phyloP scores from a whole-genome alignment of 352 stramenopile species.

The Halophytophthora batemanensis region DNA sequence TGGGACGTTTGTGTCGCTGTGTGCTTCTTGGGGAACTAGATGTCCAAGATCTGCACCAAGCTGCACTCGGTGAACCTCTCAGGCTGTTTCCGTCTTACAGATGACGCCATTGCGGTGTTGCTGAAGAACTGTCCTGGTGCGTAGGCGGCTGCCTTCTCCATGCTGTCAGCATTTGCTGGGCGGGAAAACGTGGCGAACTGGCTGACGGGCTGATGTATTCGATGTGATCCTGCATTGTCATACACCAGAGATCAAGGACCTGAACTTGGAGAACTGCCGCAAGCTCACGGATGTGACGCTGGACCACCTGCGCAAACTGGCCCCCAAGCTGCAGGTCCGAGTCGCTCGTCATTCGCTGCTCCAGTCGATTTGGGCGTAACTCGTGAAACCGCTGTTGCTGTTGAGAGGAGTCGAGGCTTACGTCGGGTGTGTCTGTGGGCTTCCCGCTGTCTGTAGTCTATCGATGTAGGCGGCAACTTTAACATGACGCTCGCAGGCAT shows the following conservation, averaged over 20 bases:
- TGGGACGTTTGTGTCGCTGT: not conserved
- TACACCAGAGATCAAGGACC: slow-evolving; percentile 74
- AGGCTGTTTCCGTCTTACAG: slow-evolving; percentile 85
- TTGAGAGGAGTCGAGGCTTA: too few relatives aligned
- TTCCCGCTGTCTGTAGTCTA: slow-evolving; percentile 40
- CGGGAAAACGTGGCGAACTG: not conserved
- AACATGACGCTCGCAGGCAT: slow-evolving; percentile 88
- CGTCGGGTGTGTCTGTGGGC: not conserved
- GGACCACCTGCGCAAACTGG: slow-evolving; percentile 71
- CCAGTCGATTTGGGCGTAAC: too few relatives aligned
- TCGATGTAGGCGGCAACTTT: slow-evolving; percentile 85
- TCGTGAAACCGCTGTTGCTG: too few relatives aligned
- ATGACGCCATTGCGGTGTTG: slow-evolving; percentile 78
- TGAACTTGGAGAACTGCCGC: slow-evolving; percentile 89
- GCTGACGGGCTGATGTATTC: not conserved
- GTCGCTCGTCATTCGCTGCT: not conserved
- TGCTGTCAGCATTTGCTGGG: not conserved
- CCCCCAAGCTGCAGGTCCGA: slow-evolving; percentile 75
- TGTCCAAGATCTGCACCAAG: slow-evolving; percentile 78
- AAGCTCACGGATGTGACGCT: slow-evolving; percentile 83
- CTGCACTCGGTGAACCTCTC: slow-evolving; percentile 86
- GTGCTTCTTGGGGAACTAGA: slow-evolving; percentile 22
- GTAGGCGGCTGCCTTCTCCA: not conserved
- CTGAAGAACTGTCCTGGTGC: slow-evolving; percentile 77
- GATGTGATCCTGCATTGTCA: not conserved